Percentiles rank a stretch among this genome's conserved stretches.
Evolutionary conservation across 2,329 filamentous ascomycete genomes (phyloP).

Genomic region (Phoma herbarum): DNA sequence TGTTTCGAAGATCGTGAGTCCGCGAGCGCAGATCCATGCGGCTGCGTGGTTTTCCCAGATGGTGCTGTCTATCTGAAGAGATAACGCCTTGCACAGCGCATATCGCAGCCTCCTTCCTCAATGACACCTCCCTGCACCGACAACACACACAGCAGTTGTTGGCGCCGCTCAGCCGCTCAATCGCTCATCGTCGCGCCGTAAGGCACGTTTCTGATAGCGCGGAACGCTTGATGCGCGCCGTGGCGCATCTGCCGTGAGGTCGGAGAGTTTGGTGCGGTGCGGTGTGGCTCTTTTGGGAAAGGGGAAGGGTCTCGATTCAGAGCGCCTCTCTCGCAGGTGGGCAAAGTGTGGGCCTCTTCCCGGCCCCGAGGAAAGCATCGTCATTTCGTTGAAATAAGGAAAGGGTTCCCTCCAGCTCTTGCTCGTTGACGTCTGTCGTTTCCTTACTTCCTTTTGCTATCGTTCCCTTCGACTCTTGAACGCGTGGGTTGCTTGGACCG

Average conservation of each 20-base stretch:
- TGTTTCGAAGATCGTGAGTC: constrained; percentile 2
- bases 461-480: neutral
- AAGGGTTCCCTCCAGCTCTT: constrained; percentile 15
- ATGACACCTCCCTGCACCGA: neutral
- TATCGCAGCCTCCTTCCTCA: neutral
- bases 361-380: constrained; percentile 12
- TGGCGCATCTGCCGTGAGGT: constrained; percentile 20
- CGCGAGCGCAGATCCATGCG: neutral
- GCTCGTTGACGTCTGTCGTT: constrained; percentile 10
- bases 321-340: constrained; percentile 5
- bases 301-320: constrained; percentile 22
- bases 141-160: neutral
- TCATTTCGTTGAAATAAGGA: constrained; percentile 26
- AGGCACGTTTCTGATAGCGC: constrained; percentile 12
- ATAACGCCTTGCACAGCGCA: constrained; percentile 3
- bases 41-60: constrained; percentile 7
- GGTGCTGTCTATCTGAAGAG: constrained; percentile 14
- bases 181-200: neutral
- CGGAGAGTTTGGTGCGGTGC: constrained; percentile 18
- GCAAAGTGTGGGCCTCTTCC: neutral
- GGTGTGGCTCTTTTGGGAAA: constrained; percentile 15
- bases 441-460: neutral
- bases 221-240: constrained; percentile 15
- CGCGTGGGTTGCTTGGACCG: neutral
- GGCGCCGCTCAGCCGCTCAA: neutral